Conservation (phyloP, 345 rosid species). For the Cardamine chenopodiifolia region DNA sequence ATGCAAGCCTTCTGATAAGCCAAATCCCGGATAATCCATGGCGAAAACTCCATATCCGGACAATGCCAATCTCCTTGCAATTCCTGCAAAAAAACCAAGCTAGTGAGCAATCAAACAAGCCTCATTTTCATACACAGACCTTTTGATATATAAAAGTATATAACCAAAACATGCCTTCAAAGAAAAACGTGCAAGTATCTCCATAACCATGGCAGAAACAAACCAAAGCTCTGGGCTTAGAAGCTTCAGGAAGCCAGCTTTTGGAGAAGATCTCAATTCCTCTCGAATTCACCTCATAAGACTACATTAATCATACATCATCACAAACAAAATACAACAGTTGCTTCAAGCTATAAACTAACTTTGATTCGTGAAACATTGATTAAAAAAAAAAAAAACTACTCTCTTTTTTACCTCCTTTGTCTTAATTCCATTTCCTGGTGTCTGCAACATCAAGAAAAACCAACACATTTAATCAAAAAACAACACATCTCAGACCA, state of each 20-base stretch:
- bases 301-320: constrained; percentile 49
- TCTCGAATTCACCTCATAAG: constrained; percentile 76
- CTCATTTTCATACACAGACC: neutral
- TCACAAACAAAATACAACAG: neutral
- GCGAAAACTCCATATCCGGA: constrained; percentile 88
- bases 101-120: constrained; percentile 25
- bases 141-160: neutral
- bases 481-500: neutral
- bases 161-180: constrained; percentile 65
- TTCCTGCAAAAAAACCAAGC: constrained; percentile 54
- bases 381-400: neutral
- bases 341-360: constrained; percentile 17
- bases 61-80: constrained; percentile 82
- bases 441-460: constrained; percentile 55
- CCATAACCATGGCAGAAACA: constrained; percentile 96
- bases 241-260: constrained; percentile 77
- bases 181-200: constrained; percentile 95
- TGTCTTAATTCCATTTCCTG: constrained; percentile 63
- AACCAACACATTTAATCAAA: neutral
- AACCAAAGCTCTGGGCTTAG: constrained; percentile 69
- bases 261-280: constrained; percentile 86
- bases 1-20: constrained; percentile 93
- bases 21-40: constrained; percentile 96
- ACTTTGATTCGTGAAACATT: neutral
- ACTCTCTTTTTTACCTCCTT: constrained; percentile 57